phyloP scores from a whole-genome alignment of 169 alveolate genomes.

The Miamiensis avidus region DNA sequence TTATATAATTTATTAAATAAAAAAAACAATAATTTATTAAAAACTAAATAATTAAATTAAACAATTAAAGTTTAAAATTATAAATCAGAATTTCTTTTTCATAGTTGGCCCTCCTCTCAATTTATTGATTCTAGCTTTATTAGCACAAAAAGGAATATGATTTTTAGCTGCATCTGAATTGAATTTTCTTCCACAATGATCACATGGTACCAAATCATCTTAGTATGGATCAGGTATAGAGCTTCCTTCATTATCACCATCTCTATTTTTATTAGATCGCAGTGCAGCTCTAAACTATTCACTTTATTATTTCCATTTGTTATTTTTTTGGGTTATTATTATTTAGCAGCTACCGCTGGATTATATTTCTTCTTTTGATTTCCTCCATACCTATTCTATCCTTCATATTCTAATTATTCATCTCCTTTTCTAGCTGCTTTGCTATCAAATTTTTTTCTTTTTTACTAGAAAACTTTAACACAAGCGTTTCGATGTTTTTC shows the following conservation, averaged over 20 bases:
- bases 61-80: not conserved
- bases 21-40: too few relatives aligned
- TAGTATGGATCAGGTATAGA: not conserved
- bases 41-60: too few relatives aligned
- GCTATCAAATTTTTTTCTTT: conserved; percentile 67
- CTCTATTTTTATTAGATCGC: conserved; percentile 55
- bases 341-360: conserved; percentile 26
- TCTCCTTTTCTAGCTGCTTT: conserved; percentile 42
- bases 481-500: conserved; percentile 79
- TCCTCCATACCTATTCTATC: conserved; percentile 10
- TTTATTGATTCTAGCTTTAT: conserved; percentile 46
- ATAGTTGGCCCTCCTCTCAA: too few relatives aligned
- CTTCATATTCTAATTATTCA: conserved; percentile 21
- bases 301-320: conserved; percentile 63
- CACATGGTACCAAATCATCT: conserved; percentile 46
- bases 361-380: conserved; percentile 15
- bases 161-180: conserved; percentile 83
- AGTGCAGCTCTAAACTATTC: conserved; percentile 68
- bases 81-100: too few relatives aligned
- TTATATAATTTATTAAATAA: too few relatives aligned
- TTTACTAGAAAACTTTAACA: conserved; percentile 69
- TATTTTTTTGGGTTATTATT: conserved; percentile 11
- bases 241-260: conserved; percentile 17
- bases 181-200: conserved; percentile 83
- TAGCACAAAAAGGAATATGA: conserved; percentile 86